Conservation (phyloP, 192 early-diverging fungal genomes). For the Spizellomyces sp. region DNA sequence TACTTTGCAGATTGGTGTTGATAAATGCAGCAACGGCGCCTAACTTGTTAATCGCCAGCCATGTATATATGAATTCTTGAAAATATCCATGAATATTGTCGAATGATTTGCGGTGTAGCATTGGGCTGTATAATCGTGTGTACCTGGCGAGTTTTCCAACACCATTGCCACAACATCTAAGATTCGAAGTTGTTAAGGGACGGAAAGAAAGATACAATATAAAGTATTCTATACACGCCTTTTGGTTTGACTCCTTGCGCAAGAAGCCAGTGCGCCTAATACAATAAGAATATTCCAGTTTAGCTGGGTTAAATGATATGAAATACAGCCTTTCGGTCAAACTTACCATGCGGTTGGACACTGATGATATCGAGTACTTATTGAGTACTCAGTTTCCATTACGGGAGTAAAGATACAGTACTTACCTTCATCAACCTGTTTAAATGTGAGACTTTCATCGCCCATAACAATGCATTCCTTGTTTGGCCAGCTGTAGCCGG, state of each 20-base stretch:
- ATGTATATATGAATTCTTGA: constrained; percentile 49
- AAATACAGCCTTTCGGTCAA: too few relatives aligned
- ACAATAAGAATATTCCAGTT: too few relatives aligned
- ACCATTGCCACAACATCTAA: constrained; percentile 55
- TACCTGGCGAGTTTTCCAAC: constrained; percentile 57
- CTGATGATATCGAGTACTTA: too few relatives aligned
- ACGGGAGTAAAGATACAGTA: background rate
- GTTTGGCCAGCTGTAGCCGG: background rate
- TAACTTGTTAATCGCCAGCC: constrained; percentile 61
- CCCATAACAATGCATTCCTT: constrained; percentile 1
- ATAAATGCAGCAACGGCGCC: constrained; percentile 58
- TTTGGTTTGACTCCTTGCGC: constrained; percentile 17
- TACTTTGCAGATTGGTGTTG: constrained; percentile 58
- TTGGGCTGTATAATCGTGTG: too few relatives aligned
- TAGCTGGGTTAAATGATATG: too few relatives aligned
- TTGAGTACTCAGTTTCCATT: too few relatives aligned
- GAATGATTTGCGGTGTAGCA: too few relatives aligned
- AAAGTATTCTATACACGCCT: too few relatives aligned
- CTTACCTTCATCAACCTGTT: background rate
- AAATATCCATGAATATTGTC: too few relatives aligned
- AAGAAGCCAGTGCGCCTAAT: constrained; percentile 19
- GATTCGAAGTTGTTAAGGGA: too few relatives aligned
- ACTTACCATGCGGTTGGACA: too few relatives aligned
- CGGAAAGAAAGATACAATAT: too few relatives aligned
- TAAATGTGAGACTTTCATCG: background rate